A percentile compares a stretch with the other conserved stretches of the same genome.
These are phyloP conservation scores for Dactylellina parvicollis DNA, from an alignment of 2,329 filamentous ascomycete species.

Conservation along the genomic window DNA sequence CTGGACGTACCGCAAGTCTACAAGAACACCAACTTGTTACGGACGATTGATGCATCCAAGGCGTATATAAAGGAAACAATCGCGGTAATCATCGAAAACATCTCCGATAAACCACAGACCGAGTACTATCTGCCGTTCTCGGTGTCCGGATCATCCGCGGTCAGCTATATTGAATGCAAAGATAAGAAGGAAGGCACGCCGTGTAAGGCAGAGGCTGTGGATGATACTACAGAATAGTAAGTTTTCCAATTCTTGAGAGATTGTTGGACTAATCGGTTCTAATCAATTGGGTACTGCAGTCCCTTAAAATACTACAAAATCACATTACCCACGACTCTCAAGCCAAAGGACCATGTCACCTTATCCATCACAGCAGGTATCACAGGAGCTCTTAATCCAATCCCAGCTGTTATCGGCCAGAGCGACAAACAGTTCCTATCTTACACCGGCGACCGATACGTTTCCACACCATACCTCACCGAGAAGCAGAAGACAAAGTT, in stretches of 20 bases:
- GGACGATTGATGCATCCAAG: slow-evolving; percentile 91
- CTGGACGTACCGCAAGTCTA: slow-evolving; percentile 92
- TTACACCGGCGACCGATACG: slow-evolving; percentile 86
- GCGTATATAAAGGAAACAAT: slow-evolving; percentile 87
- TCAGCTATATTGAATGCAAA: slow-evolving; percentile 89
- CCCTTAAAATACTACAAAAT: slow-evolving; percentile 59
- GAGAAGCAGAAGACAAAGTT: slow-evolving; percentile 96
- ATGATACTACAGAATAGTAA: slow-evolving; percentile 45
- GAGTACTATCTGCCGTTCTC: slow-evolving; percentile 94
- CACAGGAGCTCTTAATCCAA: slow-evolving; percentile 79
- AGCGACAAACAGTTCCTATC: slow-evolving; percentile 85
- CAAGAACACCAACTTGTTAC: slow-evolving; percentile 90
- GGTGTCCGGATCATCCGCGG: slow-evolving; percentile 74
- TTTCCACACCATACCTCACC: slow-evolving; percentile 82
- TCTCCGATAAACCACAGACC: slow-evolving; percentile 78
- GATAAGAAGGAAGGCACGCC: slow-evolving; percentile 78
- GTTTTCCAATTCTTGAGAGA: not conserved
- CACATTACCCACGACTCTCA: slow-evolving; percentile 74
- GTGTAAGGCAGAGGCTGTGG: slow-evolving; percentile 61
- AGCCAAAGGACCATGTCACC: slow-evolving; percentile 80
- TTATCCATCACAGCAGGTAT: slow-evolving; percentile 86
- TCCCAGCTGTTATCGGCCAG: slow-evolving; percentile 85
- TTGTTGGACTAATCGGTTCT: slow-evolving; percentile 1
- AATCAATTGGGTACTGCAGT: slow-evolving; percentile 33
- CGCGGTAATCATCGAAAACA: slow-evolving; percentile 94